Percentiles rank a stretch among this genome's conserved stretches.
phyloP scores from a whole-genome alignment of 306 rosid species.

The Psophocarpus tetragonolobus region DNA sequence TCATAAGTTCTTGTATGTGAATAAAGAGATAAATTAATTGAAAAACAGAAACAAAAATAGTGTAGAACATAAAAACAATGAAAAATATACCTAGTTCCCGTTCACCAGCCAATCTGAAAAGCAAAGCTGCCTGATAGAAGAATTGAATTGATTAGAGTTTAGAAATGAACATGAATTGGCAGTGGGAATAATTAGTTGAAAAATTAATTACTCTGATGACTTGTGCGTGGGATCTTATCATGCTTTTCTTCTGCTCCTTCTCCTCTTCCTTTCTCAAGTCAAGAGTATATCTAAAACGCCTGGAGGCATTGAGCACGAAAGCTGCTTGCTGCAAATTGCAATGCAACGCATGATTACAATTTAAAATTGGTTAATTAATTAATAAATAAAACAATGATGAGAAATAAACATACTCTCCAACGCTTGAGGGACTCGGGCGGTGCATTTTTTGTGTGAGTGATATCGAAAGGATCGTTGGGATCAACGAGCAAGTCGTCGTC shows the following conservation, averaged over 20 bases:
- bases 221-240: slow-evolving; percentile 95
- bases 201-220: slow-evolving; percentile 71
- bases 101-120: slow-evolving; percentile 93
- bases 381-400: background rate
- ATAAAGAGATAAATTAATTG: background rate
- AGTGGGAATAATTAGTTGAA: too few species aligned
- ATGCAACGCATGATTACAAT: too few species aligned
- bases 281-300: slow-evolving; percentile 88
- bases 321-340: slow-evolving; percentile 61
- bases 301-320: slow-evolving; percentile 81
- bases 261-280: slow-evolving; percentile 82
- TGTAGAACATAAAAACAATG: background rate
- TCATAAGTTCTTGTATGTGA: too few species aligned
- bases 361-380: too few species aligned
- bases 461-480: slow-evolving; percentile 69
- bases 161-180: too few species aligned
- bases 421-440: slow-evolving; percentile 69
- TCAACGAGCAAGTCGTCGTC: slow-evolving; percentile 27
- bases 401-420: slow-evolving; percentile 57
- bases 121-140: slow-evolving; percentile 78
- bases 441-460: slow-evolving; percentile 73
- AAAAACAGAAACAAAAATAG: background rate
- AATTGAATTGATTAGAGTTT: slow-evolving; percentile 49
- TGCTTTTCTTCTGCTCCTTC: slow-evolving; percentile 62
- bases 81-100: slow-evolving; percentile 62